These are phyloP conservation scores for Quercus tomentella DNA, from an alignment of 331 rosid species.

Conservation along the genomic window DNA sequence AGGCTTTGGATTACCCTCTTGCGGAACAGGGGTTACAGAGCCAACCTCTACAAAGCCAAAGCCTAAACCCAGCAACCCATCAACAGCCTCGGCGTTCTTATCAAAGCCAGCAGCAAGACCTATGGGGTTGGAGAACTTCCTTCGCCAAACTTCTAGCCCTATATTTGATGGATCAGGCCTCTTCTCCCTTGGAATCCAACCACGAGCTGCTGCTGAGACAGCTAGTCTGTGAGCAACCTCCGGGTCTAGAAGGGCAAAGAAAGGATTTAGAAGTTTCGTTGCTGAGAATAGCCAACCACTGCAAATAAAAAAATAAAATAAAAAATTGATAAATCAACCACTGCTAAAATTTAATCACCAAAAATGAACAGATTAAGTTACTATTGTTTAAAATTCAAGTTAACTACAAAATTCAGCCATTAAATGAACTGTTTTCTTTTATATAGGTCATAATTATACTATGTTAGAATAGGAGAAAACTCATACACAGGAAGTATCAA, in stretches of 20 bases:
- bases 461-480: neutral
- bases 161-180: slow-evolving; percentile 67
- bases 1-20: slow-evolving; percentile 95
- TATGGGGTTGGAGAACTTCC: slow-evolving; percentile 90
- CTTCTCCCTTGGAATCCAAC: slow-evolving; percentile 98
- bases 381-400: slow-evolving; percentile 9
- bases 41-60: slow-evolving; percentile 99
- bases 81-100: slow-evolving; percentile 93
- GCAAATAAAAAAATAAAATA: slow-evolving; percentile 13
- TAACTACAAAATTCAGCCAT: slow-evolving; percentile 8
- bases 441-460: neutral
- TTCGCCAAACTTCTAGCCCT: slow-evolving; percentile 95
- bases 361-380: slow-evolving; percentile 21
- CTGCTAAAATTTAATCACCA: slow-evolving; percentile 46
- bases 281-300: slow-evolving; percentile 99
- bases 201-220: slow-evolving; percentile 91
- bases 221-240: slow-evolving; percentile 84
- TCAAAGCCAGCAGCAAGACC: slow-evolving; percentile 99
- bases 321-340: slow-evolving; percentile 36
- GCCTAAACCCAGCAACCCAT: slow-evolving; percentile 86
- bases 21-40: slow-evolving; percentile 94
- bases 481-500: neutral
- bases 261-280: slow-evolving; percentile 86
- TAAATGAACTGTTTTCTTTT: neutral
- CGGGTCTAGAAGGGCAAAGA: slow-evolving; percentile 87